These are phyloP conservation scores for Bondarzewia mesenterica DNA, from an alignment of 1,284 basidiomycete genomes.

Conservation along the genomic window DNA sequence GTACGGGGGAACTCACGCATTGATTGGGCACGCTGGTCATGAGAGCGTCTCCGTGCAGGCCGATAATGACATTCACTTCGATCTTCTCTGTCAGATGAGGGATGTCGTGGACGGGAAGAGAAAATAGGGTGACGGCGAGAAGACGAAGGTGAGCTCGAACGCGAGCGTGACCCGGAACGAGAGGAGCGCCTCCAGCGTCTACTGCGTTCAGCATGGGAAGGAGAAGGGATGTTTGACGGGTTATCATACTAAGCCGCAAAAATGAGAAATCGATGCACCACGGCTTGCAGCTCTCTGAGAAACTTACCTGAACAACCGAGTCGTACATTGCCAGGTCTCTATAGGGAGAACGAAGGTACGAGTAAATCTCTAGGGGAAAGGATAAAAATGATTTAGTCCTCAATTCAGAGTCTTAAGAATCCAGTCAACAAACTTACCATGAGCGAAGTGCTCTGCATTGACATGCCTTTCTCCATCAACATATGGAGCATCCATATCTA, in stretches of 20 bases:
- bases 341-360: slow-evolving; percentile 79
- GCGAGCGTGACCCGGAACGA: slow-evolving; percentile 15
- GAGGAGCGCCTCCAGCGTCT: slow-evolving; percentile 29
- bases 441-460: slow-evolving; percentile 85
- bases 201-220: slow-evolving; percentile 22
- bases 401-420: background rate
- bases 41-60: background rate
- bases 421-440: slow-evolving; percentile 44
- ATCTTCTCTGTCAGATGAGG: background rate
- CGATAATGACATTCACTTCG: background rate
- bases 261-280: slow-evolving; percentile 2
- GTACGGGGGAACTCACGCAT: background rate
- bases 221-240: slow-evolving; percentile 28
- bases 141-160: background rate
- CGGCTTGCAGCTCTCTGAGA: background rate
- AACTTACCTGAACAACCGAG: slow-evolving; percentile 65
- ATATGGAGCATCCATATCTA: slow-evolving; percentile 64
- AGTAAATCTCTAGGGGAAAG: slow-evolving; percentile 67
- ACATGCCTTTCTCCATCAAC: slow-evolving; percentile 44
- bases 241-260: slow-evolving; percentile 43
- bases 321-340: slow-evolving; percentile 77
- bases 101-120: background rate
- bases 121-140: background rate
- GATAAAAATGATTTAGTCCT: background rate
- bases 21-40: background rate